phyloP scores from a whole-genome alignment of 2,329 filamentous ascomycete genomes.

The Lojkania enalia region DNA sequence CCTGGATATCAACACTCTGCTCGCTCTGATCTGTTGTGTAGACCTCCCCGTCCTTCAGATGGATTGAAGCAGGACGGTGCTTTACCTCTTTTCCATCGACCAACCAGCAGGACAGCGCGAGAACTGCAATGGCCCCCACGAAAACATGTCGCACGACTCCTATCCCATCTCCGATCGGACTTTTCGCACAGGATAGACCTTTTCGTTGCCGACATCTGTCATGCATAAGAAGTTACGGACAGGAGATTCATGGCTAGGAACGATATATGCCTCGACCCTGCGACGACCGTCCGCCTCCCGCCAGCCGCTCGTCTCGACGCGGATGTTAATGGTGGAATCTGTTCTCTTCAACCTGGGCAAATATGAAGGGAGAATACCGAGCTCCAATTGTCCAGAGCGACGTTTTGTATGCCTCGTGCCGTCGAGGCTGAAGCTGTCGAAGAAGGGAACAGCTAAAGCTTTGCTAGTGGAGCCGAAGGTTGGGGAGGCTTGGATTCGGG shows the following conservation, averaged over 20 bases:
- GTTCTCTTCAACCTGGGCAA: conserved; percentile 53
- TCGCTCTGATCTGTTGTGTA: neutral
- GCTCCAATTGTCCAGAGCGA: conserved; percentile 51
- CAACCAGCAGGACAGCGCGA: too few relatives aligned
- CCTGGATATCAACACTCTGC: too few relatives aligned
- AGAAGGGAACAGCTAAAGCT: conserved; percentile 45
- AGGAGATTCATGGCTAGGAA: too few relatives aligned
- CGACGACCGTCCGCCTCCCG: too few relatives aligned
- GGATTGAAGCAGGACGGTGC: too few relatives aligned
- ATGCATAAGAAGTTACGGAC: too few relatives aligned
- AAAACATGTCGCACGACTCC: conserved; percentile 24
- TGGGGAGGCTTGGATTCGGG: conserved; percentile 44
- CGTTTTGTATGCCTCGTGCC: conserved; percentile 50
- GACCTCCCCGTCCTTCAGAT: too few relatives aligned
- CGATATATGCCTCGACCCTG: too few relatives aligned
- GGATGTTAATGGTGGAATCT: too few relatives aligned
- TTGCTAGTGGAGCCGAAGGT: conserved; percentile 44
- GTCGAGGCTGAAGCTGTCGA: conserved; percentile 49
- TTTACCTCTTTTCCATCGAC: too few relatives aligned
- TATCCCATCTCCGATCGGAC: conserved; percentile 41
- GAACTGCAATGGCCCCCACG: conserved; percentile 25
- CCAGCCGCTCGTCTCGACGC: too few relatives aligned
- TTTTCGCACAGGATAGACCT: conserved; percentile 50
- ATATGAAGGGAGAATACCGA: conserved; percentile 50
- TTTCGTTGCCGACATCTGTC: conserved; percentile 54